These are phyloP conservation scores for Cardiosporidium cionae DNA, from an alignment of 169 alveolate species.

Conservation along the genomic window DNA sequence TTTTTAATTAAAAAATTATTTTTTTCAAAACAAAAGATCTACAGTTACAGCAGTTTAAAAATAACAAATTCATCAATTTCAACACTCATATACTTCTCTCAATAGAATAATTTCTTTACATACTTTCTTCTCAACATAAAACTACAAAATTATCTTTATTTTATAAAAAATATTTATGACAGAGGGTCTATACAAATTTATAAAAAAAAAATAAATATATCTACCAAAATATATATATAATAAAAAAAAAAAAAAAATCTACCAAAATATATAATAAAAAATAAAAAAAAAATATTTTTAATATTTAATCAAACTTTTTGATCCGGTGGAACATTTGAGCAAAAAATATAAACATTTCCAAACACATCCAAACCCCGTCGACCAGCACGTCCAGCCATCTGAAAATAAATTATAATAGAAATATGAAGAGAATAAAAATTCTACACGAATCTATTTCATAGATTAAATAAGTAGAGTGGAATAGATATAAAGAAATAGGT, in stretches of 20 bases:
- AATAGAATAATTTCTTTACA: background rate
- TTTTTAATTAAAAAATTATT: background rate
- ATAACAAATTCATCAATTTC: background rate
- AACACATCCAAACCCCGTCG: conserved; percentile 93
- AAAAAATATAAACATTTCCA: conserved; percentile 87
- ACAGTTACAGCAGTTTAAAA: background rate
- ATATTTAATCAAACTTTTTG: conserved; percentile 71
- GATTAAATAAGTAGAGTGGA: background rate
- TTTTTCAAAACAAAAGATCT: background rate
- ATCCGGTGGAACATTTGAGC: conserved; percentile 77
- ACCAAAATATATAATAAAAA: conserved; percentile 37
- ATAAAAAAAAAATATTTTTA: conserved; percentile 67
- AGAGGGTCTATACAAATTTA: background rate
- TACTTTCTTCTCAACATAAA: background rate
- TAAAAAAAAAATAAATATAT: background rate
- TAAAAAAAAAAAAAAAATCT: background rate
- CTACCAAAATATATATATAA: background rate
- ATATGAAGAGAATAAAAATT: background rate
- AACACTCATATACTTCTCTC: background rate
- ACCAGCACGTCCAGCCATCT: conserved; percentile 99
- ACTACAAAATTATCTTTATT: background rate
- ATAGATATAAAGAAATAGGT: background rate
- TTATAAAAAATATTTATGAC: background rate
- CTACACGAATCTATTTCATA: background rate
- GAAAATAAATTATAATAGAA: background rate